These are phyloP conservation scores for Globisporangium alternatum DNA, from an alignment of 352 stramenopile species.

Conservation along the genomic window DNA sequence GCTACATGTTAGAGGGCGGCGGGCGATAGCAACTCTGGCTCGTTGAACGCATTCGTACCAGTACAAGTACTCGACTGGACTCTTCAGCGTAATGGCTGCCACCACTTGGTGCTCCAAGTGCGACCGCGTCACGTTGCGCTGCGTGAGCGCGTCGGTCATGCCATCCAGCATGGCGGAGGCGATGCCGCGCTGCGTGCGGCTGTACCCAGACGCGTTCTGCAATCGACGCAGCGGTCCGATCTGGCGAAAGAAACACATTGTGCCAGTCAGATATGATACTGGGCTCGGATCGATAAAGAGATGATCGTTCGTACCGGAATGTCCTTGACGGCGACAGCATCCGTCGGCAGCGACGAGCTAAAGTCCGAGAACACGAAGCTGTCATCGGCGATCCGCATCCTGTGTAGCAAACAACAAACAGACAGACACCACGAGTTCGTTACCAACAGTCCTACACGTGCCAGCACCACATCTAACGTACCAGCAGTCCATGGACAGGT, in stretches of 20 bases:
- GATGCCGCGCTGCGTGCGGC: constrained; percentile 58
- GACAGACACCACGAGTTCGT: constrained; percentile 1
- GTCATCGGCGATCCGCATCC: constrained; percentile 84
- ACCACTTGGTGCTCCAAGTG: constrained; percentile 85
- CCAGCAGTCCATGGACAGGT: constrained; percentile 68
- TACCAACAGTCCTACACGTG: neutral
- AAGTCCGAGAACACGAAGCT: constrained; percentile 88
- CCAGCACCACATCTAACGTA: constrained; percentile 22
- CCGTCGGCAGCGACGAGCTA: constrained; percentile 62
- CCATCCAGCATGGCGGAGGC: constrained; percentile 68
- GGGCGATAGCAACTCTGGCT: neutral
- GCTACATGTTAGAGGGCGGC: neutral
- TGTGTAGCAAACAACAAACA: constrained; percentile 15
- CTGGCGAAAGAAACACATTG: constrained; percentile 22
- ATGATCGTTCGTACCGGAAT: constrained; percentile 46
- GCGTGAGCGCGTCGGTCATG: constrained; percentile 67
- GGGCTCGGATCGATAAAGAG: neutral
- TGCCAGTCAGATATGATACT: neutral
- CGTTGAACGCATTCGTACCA: constrained; percentile 40
- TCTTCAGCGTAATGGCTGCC: constrained; percentile 59
- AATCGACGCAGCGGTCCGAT: constrained; percentile 72
- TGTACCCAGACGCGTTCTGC: constrained; percentile 80
- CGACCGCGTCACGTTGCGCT: constrained; percentile 78
- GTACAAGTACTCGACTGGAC: constrained; percentile 73
- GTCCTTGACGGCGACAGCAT: constrained; percentile 54